These are phyloP conservation scores for Pythium myriotylum DNA, from an alignment of 352 stramenopile genomes.

Conservation along the genomic window DNA sequence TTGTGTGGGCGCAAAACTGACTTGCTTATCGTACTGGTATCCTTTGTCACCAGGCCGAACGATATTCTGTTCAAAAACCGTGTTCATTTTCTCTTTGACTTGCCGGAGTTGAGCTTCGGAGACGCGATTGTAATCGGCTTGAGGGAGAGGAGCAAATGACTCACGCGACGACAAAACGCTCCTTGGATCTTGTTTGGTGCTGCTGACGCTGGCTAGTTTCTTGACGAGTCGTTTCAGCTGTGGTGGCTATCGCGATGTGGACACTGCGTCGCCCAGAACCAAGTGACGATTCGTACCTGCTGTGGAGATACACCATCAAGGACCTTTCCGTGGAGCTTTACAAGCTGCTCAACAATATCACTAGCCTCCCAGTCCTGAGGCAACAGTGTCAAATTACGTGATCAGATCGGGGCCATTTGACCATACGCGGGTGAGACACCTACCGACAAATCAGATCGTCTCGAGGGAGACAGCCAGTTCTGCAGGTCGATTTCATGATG, in stretches of 20 bases:
- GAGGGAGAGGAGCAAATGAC: conserved; percentile 33
- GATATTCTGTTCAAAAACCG: conserved; percentile 66
- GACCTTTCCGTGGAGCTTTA: conserved; percentile 39
- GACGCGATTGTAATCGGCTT: conserved; percentile 80
- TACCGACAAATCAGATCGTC: conserved; percentile 24
- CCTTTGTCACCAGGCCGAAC: conserved; percentile 51
- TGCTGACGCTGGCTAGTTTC: conserved; percentile 32
- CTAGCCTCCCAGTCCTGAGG: conserved; percentile 20
- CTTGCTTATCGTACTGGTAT: conserved; percentile 74
- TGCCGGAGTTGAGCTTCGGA: conserved; percentile 72
- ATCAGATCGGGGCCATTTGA: too few relatives aligned
- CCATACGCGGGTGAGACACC: background rate
- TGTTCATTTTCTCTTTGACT: conserved; percentile 74
- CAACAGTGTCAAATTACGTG: too few relatives aligned
- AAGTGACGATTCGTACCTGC: conserved; percentile 30
- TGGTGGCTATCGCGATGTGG: too few relatives aligned
- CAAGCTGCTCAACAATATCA: conserved; percentile 44
- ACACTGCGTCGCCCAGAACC: too few relatives aligned
- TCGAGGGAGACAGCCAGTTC: conserved; percentile 13
- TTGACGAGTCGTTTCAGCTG: conserved; percentile 56
- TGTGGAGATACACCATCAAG: conserved; percentile 43
- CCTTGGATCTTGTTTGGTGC: background rate
- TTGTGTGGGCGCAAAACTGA: conserved; percentile 47
- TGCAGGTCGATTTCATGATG: conserved; percentile 67
- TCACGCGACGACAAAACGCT: background rate